Evolutionary conservation across 768 basidiomycete species (phyloP).

Genomic region (Leccinum barrowsii): DNA sequence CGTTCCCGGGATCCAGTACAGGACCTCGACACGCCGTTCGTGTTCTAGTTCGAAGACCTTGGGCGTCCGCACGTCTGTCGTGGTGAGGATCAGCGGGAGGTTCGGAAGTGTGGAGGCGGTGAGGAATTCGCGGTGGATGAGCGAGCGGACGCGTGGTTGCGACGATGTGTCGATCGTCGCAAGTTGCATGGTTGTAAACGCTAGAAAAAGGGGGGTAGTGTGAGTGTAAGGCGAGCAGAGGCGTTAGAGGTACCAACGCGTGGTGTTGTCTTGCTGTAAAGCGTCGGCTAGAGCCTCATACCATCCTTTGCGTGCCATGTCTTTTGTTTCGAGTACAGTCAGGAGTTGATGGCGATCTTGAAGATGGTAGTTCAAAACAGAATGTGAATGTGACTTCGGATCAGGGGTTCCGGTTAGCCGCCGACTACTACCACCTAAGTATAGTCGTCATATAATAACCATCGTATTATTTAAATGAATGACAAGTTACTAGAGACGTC

Average conservation of each 20-base stretch:
- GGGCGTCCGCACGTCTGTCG: conserved; percentile 70
- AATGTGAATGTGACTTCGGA: neutral
- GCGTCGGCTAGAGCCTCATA: conserved; percentile 43
- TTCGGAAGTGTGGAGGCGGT: conserved; percentile 28
- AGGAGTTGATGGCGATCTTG: no score
- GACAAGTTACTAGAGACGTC: neutral
- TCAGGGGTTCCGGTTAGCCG: no score
- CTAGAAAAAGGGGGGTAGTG: neutral
- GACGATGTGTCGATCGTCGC: conserved; percentile 23
- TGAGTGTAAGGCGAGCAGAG: neutral
- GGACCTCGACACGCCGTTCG: conserved; percentile 47
- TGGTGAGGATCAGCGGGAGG: conserved; percentile 59
- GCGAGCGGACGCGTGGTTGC: conserved; percentile 61
- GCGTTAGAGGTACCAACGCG: conserved; percentile 25
- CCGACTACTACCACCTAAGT: no score
- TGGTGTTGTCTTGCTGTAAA: conserved; percentile 33
- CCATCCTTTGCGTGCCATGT: conserved; percentile 38
- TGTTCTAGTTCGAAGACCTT: conserved; percentile 60
- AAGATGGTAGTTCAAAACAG: neutral
- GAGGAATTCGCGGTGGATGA: conserved; percentile 59
- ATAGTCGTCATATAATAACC: no score
- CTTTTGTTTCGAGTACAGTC: no score
- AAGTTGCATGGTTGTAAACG: conserved; percentile 52
- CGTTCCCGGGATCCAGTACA: conserved; percentile 70
- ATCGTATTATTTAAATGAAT: neutral